Percentiles rank a stretch among this genome's conserved stretches.
These are phyloP conservation scores for Haematococcus sp. DNA, from an alignment of 139 green algal genomes.

Conservation along the genomic window DNA sequence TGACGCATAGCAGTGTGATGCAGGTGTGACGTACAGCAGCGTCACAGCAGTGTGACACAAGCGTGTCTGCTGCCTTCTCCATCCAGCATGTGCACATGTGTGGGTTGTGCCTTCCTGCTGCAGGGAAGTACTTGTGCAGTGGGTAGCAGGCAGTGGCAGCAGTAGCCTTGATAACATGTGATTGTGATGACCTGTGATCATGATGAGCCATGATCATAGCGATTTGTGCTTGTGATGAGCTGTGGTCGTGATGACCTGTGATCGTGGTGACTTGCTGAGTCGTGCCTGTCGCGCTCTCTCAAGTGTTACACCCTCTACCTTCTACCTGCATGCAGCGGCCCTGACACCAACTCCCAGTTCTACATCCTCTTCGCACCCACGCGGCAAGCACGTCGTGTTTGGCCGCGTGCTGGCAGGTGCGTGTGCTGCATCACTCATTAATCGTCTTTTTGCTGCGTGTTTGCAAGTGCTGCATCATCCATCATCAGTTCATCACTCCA, in stretches of 20 bases:
- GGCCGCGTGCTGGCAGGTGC: constrained; percentile 6
- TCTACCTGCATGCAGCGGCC: constrained; percentile 14
- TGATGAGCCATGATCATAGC: too few relatives aligned
- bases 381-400: constrained; percentile 32
- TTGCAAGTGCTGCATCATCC: background rate
- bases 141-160: too few relatives aligned
- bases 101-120: background rate
- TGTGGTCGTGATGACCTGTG: too few relatives aligned
- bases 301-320: too few relatives aligned
- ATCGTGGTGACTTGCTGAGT: too few relatives aligned
- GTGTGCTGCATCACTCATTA: background rate
- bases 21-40: too few relatives aligned
- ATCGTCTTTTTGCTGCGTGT: background rate
- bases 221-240: too few relatives aligned
- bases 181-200: too few relatives aligned
- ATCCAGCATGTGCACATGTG: background rate
- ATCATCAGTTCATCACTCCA: background rate
- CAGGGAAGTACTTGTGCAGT: too few relatives aligned
- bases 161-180: too few relatives aligned
- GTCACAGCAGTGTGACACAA: constrained; percentile 50
- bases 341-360: constrained; percentile 68
- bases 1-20: constrained; percentile 69
- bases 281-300: too few relatives aligned
- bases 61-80: background rate
- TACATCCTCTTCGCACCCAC: constrained; percentile 48